A percentile compares a stretch with the other conserved stretches of the same genome.
phyloP scores from a whole-genome alignment of 164 flowering plant species.

The Protea cynaroides region DNA sequence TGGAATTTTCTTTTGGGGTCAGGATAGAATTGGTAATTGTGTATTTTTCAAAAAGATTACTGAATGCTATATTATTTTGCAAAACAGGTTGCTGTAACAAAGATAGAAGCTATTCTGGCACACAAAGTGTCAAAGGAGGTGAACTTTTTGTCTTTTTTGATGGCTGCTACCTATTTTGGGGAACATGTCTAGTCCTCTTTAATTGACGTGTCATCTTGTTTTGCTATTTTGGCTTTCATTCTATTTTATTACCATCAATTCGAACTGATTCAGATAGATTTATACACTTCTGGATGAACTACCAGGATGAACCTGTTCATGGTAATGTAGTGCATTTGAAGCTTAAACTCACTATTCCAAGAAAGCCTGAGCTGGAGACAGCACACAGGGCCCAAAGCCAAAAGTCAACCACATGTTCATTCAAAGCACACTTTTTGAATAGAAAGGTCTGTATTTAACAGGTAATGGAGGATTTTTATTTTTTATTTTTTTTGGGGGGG shows the following conservation, averaged over 20 bases:
- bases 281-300: constrained; percentile 7
- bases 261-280: constrained; percentile 12
- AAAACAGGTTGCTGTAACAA: constrained; percentile 48
- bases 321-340: constrained; percentile 23
- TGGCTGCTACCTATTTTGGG: background rate
- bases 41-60: background rate
- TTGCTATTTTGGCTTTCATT: background rate
- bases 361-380: constrained; percentile 84
- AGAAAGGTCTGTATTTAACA: constrained; percentile 61
- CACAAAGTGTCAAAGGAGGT: constrained; percentile 80
- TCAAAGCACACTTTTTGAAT: constrained; percentile 85
- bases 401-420: constrained; percentile 40
- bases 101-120: constrained; percentile 40
- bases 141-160: background rate
- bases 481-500: background rate
- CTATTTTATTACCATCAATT: background rate
- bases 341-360: constrained; percentile 69
- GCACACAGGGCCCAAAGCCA: constrained; percentile 62
- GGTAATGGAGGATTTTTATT: constrained; percentile 2
- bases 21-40: background rate
- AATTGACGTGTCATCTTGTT: background rate
- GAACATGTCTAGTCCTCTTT: constrained; percentile 7
- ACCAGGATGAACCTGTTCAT: constrained; percentile 45
- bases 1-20: background rate
- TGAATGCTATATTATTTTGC: constrained; percentile 1